Percentiles rank a stretch among this genome's conserved stretches.
These are phyloP conservation scores for Cercospora zeina DNA, from an alignment of 2,329 filamentous ascomycete genomes.

Conservation along the genomic window DNA sequence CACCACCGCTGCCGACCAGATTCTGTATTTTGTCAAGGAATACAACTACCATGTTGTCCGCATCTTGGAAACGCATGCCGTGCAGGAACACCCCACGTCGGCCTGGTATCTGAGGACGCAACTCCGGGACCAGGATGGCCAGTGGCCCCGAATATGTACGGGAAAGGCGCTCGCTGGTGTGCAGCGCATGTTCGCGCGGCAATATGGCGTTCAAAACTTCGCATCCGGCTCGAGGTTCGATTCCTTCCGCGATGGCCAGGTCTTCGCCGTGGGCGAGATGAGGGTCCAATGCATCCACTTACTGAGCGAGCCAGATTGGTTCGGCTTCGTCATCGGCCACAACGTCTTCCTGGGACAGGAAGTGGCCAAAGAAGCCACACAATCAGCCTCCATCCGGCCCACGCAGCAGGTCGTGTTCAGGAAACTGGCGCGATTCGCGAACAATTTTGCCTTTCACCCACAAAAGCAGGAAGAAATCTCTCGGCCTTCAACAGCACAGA, in stretches of 20 bases:
- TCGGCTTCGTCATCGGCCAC: constrained; percentile 58
- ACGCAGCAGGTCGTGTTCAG: constrained; percentile 14
- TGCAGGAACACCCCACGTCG: constrained; percentile 63
- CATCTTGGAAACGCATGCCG: constrained; percentile 64
- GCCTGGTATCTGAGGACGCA: constrained; percentile 57
- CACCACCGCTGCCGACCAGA: constrained; percentile 55
- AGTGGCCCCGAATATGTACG: constrained; percentile 54
- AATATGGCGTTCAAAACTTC: constrained; percentile 49
- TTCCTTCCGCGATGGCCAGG: constrained; percentile 57
- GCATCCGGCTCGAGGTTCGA: constrained; percentile 56
- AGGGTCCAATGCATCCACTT: constrained; percentile 54
- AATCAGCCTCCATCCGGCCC: constrained; percentile 11
- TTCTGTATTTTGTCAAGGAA: constrained; percentile 50
- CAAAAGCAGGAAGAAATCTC: constrained; percentile 10
- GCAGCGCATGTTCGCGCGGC: constrained; percentile 52
- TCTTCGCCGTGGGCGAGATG: constrained; percentile 54
- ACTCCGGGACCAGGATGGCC: constrained; percentile 43
- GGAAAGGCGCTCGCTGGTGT: constrained; percentile 56
- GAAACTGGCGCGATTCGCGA: constrained; percentile 12
- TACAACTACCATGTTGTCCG: constrained; percentile 52
- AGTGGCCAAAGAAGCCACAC: constrained; percentile 3
- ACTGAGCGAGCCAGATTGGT: constrained; percentile 61
- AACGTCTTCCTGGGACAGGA: constrained; percentile 43
- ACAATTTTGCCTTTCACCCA: constrained; percentile 17
- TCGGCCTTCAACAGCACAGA: constrained; percentile 19